phyloP scores from a whole-genome alignment of 441 rosid species.

The Brassica balearica region DNA sequence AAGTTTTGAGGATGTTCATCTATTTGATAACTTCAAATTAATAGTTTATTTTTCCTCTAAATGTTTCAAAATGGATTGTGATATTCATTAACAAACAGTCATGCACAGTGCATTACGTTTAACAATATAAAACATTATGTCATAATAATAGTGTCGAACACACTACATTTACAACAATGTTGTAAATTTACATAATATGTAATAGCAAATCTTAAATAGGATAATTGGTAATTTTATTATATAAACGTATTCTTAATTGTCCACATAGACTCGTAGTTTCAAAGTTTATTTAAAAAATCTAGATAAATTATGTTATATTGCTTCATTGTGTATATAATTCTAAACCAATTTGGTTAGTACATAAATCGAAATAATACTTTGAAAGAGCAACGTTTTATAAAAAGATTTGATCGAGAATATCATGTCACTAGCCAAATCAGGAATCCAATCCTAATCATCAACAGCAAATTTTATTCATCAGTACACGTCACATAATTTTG shows the following conservation, averaged over 20 bases:
- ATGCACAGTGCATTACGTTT: no score
- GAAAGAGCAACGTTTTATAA: neutral
- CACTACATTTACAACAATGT: neutral
- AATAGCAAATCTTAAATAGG: neutral
- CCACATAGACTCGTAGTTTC: no score
- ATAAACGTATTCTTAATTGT: neutral
- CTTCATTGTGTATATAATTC: neutral
- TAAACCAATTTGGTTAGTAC: neutral
- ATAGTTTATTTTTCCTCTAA: no score
- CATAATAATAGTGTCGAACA: neutral
- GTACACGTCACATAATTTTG: neutral
- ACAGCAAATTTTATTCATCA: neutral
- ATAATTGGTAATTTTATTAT: neutral
- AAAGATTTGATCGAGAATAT: neutral
- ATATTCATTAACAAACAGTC: neutral
- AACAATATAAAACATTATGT: neutral
- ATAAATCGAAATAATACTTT: neutral
- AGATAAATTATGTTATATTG: neutral
- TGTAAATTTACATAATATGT: no score
- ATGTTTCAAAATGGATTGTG: neutral
- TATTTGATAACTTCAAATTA: neutral
- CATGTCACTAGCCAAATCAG: neutral
- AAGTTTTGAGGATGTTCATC: neutral
- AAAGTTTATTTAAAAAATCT: no score
- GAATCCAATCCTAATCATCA: neutral